These are phyloP conservation scores for Backusella sp. DNA, from an alignment of 192 early-diverging fungal genomes.

Conservation along the genomic window DNA sequence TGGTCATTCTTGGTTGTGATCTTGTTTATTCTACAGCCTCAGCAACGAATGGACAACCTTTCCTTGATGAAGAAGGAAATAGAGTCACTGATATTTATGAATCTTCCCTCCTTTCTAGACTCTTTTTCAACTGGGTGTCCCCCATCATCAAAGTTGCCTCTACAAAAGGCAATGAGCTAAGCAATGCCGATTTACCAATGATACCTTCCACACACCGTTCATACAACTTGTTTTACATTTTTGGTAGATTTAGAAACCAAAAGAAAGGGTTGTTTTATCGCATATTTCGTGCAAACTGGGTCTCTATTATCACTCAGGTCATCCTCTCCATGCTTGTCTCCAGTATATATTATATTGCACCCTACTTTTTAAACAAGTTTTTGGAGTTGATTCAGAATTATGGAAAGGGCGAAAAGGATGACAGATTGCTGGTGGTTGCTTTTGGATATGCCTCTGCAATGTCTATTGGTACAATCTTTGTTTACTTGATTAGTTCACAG, in stretches of 20 bases:
- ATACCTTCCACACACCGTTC: conserved; percentile 28
- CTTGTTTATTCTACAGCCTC: conserved; percentile 16
- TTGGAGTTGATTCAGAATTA: conserved; percentile 20
- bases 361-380: conserved; percentile 31
- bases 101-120: conserved; percentile 29
- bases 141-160: conserved; percentile 30
- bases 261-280: conserved; percentile 1
- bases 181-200: conserved; percentile 35
- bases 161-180: conserved; percentile 29
- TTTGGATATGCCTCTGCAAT: conserved; percentile 50
- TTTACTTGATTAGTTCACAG: background rate
- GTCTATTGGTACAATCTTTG: conserved; percentile 26
- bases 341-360: conserved; percentile 6
- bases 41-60: background rate
- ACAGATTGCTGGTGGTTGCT: conserved; percentile 52
- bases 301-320: background rate
- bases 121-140: conserved; percentile 42
- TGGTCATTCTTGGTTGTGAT: conserved; percentile 7
- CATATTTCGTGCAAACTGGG: background rate
- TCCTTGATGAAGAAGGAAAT: conserved; percentile 7
- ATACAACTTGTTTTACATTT: conserved; percentile 30
- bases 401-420: background rate
- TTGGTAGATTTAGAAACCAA: conserved; percentile 19
- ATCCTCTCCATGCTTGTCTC: background rate
- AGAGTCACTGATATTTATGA: background rate